These are phyloP conservation scores for Aureobasidium sp. DNA, from an alignment of 2,329 filamentous ascomycete species.

Conservation along the genomic window DNA sequence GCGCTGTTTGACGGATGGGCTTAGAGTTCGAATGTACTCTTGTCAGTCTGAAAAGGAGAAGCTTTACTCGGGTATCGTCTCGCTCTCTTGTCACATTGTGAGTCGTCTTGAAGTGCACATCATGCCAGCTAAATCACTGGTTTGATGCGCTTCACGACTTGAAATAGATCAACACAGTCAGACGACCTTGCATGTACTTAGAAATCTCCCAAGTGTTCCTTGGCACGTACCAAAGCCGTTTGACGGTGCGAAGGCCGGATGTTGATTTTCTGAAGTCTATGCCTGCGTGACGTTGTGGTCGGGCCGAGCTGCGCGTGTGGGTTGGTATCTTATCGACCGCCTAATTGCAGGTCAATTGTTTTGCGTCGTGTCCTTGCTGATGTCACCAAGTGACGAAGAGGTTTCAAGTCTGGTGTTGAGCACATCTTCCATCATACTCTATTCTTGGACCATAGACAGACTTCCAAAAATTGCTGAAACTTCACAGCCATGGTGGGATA, in stretches of 20 bases:
- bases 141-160: neutral
- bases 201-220: neutral
- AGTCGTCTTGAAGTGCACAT: neutral
- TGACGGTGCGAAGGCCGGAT: neutral
- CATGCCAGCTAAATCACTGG: neutral
- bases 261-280: neutral
- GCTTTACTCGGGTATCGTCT: neutral
- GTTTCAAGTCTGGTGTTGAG: neutral
- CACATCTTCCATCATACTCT: neutral
- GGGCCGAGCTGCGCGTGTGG: neutral
- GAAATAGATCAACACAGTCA: neutral
- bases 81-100: neutral
- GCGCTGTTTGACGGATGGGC: neutral
- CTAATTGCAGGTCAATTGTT: neutral
- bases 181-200: neutral
- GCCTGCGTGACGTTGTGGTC: neutral
- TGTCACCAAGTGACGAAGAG: neutral
- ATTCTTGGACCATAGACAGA: neutral
- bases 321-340: neutral
- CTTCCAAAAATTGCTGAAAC: neutral
- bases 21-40: neutral
- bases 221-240: conserved; percentile 2
- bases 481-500: neutral
- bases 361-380: neutral
- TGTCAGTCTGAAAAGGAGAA: neutral